These are phyloP conservation scores for Acanthamoeba sp. DNA, from an alignment of 208 protist genomes.

Conservation along the genomic window DNA sequence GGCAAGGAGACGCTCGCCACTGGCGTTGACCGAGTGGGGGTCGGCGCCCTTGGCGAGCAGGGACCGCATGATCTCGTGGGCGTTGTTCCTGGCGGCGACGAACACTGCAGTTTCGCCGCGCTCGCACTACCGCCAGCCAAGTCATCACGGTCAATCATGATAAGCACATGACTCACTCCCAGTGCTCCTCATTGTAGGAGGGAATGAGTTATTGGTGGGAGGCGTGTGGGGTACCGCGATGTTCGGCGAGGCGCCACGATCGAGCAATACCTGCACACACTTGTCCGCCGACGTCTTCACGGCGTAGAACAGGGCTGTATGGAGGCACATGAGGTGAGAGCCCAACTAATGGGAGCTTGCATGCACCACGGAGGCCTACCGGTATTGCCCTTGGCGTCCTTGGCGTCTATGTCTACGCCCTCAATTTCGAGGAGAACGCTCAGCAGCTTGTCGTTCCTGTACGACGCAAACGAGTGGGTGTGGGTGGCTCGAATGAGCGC, in stretches of 20 bases:
- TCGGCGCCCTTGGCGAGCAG: slow-evolving; percentile 24
- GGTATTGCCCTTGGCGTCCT: slow-evolving; percentile 27
- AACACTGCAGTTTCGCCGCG: neutral
- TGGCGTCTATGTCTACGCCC: neutral
- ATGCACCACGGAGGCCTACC: neutral
- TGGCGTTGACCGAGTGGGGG: slow-evolving; percentile 9
- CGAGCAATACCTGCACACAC: neutral
- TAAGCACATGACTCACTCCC: too few relatives aligned
- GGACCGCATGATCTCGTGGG: neutral
- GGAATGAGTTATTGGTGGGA: too few relatives aligned
- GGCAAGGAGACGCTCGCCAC: neutral
- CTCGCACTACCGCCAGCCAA: neutral
- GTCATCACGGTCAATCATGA: neutral
- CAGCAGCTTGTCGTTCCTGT: neutral
- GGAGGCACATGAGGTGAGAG: too few relatives aligned
- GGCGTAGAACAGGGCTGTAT: neutral
- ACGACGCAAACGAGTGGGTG: slow-evolving; percentile 13
- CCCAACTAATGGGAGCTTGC: too few relatives aligned
- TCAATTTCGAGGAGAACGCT: neutral
- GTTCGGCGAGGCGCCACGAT: neutral
- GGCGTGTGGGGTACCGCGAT: neutral
- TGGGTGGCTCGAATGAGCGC: slow-evolving; percentile 7
- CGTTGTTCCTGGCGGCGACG: neutral
- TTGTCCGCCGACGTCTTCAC: neutral
- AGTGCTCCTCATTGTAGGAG: too few relatives aligned